phyloP scores from a whole-genome alignment of 345 rosid genomes.

The Angophora floribunda region DNA sequence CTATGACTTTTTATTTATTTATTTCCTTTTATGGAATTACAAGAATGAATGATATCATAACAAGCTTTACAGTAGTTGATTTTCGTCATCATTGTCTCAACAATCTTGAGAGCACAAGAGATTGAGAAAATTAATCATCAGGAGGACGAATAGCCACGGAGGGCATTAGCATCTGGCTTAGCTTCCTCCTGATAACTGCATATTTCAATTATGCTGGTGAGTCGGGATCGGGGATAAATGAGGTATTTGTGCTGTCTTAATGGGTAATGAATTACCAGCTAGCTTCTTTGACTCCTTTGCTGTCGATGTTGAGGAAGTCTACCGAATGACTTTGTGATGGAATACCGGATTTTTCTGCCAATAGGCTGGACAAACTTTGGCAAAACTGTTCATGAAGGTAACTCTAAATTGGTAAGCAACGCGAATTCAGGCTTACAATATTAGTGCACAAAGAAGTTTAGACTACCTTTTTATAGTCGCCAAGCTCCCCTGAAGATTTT shows the following conservation, averaged over 20 bases:
- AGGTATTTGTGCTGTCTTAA: background rate
- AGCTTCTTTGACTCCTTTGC: background rate
- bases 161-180: background rate
- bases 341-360: constrained; percentile 28
- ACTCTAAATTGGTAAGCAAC: background rate
- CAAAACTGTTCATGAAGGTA: constrained; percentile 47
- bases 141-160: background rate
- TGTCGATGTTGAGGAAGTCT: background rate
- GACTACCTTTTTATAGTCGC: constrained; percentile 54
- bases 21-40: background rate
- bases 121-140: background rate
- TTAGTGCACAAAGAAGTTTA: background rate
- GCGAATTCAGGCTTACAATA: background rate
- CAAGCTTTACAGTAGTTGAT: background rate
- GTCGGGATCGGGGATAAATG: background rate
- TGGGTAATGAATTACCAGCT: constrained; percentile 15
- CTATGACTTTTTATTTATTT: background rate
- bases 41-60: background rate
- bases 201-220: constrained; percentile 1
- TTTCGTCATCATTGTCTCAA: background rate
- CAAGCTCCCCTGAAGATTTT: constrained; percentile 63
- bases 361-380: constrained; percentile 58
- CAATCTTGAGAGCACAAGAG: background rate
- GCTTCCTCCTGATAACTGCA: background rate
- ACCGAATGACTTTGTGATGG: constrained; percentile 10